Evolutionary conservation across 2,329 filamentous ascomycete genomes (phyloP).

Genomic region (Aspergillus piperis): DNA sequence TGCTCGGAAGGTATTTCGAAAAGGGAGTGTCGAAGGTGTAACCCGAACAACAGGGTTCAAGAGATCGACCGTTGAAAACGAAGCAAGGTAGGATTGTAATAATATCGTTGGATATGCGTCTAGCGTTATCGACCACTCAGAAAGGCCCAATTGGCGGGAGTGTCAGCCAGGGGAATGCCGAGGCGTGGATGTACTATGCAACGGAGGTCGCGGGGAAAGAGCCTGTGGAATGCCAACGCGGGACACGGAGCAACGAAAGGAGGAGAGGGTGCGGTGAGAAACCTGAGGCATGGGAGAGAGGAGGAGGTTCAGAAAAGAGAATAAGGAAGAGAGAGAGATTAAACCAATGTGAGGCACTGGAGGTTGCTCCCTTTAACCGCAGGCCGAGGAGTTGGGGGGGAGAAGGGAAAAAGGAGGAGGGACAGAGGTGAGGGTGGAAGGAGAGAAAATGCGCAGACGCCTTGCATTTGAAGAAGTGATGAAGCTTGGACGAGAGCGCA

Average conservation of each 20-base stretch:
- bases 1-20: conserved; percentile 2
- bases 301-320: conserved; percentile 15
- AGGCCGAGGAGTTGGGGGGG: conserved; percentile 20
- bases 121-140: conserved; percentile 21
- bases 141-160: conserved; percentile 20
- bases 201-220: conserved; percentile 25
- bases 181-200: conserved; percentile 29
- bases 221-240: conserved; percentile 31
- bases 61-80: conserved; percentile 8
- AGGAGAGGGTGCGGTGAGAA: conserved; percentile 21
- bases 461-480: conserved; percentile 32
- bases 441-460: conserved; percentile 27
- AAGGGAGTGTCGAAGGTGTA: conserved; percentile 8
- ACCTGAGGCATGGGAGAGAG: conserved; percentile 15
- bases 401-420: conserved; percentile 19
- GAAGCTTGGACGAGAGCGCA: conserved; percentile 34
- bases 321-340: not conserved
- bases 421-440: conserved; percentile 13
- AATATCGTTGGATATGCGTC: not conserved
- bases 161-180: conserved; percentile 37
- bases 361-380: conserved; percentile 6
- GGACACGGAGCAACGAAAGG: conserved; percentile 16
- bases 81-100: conserved; percentile 16
- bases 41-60: conserved; percentile 7
- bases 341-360: not conserved